Evolutionary conservation across 78 protist genomes (phyloP), one percentile per base, ranked within the genome.

Genomic region (Polysphondylium violaceum): DNA sequence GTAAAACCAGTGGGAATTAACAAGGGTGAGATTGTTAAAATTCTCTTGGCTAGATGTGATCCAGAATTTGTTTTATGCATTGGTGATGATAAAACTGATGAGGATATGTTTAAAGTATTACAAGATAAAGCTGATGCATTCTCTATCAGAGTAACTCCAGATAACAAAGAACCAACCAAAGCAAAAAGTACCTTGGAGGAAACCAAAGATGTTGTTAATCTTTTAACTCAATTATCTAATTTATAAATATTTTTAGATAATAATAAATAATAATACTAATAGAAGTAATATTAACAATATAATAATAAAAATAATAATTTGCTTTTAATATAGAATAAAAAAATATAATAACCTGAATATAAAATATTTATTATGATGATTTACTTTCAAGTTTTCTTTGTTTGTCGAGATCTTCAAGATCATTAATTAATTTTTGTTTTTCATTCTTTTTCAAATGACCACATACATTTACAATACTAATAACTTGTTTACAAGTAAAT

Each of bases 1-100:
- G 93, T 87, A 8, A 87, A 76, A 69, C 93, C 93, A 65, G 41
- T 65, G 0, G 93, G 93, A 58, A 61, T 87, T 7, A 87, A 87
- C 61, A 87, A 87, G 74, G 93, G 93, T 74, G 74, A 72, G 12
- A 76, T 87, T 7, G 85, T 87, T 2, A 87, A 76, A 55, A 40
- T 53, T 51, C 56, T 87, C 4, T 58, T 87, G 21, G 21, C 25
- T 19, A 61, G 64, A 36, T 4, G 14, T n/a, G 25, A 25, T 8
- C 25, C 90, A 21, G 93, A 87, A 29, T 87, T 87, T 63, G 41
- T 76, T 12, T 35, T 87, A 27, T 87, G 93, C 55, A 58, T 72
- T 65, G 93, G 93, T 51, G 93, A 87, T 76, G 93, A 87, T 44
- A 71, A 74, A 67, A 87, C 93, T 8, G 92, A 87, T 60, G 93